Evolutionary conservation across 768 basidiomycete genomes (phyloP), one percentile per base, ranked within the genome.

Genomic region (Infundibulicybe gibba): DNA sequence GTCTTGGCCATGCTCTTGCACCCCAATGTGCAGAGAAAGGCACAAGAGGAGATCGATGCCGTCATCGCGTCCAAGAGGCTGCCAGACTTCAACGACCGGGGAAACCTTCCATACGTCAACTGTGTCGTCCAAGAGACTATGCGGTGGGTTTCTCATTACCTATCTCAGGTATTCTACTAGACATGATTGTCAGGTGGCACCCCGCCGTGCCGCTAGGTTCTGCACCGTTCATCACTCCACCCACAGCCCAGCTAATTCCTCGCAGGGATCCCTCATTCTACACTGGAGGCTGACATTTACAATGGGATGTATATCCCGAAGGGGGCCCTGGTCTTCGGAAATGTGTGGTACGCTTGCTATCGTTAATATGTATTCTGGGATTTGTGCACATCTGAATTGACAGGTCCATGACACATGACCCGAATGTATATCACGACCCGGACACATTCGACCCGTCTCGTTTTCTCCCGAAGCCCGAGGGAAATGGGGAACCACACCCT

Each of bases 361-460:
- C 5, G 17, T 16, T 8, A 25, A 25, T 17, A 12, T 42, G n/a
- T 5, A 5, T n/a, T 20, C 15, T 10, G 15, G n/a, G n/a, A n/a
- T 31, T 32, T 35, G 44, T 44, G n/a, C 47, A 8, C 43, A n/a
- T n/a, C n/a, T n/a, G n/a, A 46, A 33, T 59, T 14, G 56, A 74
- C 68, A 71, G 68, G 59, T 14, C n/a, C 6, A 61, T 79, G 49
- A 54, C 61, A 6, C 67, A 68, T 32, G 66, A 76, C 38, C 59
- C 61, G 38, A 50, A 55, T 15, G 56, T 63, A 4, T 79, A 72
- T 44, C 50, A 61, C 2, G 53, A 74, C 35, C 73, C 77, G 3
- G 54, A 65, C 5, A 52, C 54, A 10, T 79, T 75, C 53, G 51
- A 54, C 1, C 77, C 75, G 10, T 66, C 68, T 16, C 62, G 75